Evolutionary conservation across 306 rosid genomes (phyloP).

Genomic region (Castanopsis chinensis): DNA sequence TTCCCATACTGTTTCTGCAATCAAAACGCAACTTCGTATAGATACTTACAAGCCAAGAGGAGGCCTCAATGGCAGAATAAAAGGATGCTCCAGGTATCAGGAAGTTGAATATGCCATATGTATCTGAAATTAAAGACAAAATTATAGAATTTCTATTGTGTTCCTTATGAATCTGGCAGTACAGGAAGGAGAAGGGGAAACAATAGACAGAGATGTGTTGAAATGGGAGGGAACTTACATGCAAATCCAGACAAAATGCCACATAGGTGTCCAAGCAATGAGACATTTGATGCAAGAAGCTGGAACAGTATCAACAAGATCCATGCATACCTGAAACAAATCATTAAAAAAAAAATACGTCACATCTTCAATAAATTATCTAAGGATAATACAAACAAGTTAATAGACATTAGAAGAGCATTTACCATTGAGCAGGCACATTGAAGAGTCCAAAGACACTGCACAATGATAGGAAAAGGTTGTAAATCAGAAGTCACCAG

Average conservation of each 20-base stretch:
- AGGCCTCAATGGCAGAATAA: slow-evolving; percentile 78
- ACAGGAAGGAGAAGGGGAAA: background rate
- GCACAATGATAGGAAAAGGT: slow-evolving; percentile 38
- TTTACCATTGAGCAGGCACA: slow-evolving; percentile 93
- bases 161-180: slow-evolving; percentile 2
- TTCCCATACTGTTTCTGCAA: slow-evolving; percentile 11
- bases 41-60: slow-evolving; percentile 79
- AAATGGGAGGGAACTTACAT: slow-evolving; percentile 55
- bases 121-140: slow-evolving; percentile 60
- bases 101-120: slow-evolving; percentile 78
- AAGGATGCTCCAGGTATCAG: slow-evolving; percentile 82
- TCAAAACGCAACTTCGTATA: slow-evolving; percentile 22
- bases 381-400: slow-evolving; percentile 1
- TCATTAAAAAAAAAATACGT: slow-evolving; percentile 1
- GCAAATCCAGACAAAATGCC: slow-evolving; percentile 99
- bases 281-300: slow-evolving; percentile 91
- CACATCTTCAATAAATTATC: slow-evolving; percentile 14
- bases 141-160: slow-evolving; percentile 11
- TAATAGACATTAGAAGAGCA: slow-evolving; percentile 11
- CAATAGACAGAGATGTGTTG: background rate
- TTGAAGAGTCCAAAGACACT: slow-evolving; percentile 93
- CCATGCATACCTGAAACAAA: slow-evolving; percentile 80
- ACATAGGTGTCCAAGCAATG: slow-evolving; percentile 93
- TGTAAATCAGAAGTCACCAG: slow-evolving; percentile 18
- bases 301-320: slow-evolving; percentile 91